Base-by-base conservation (phyloP, 192 early-diverging fungal genomes). In the Paraglomus occultum region DNA sequence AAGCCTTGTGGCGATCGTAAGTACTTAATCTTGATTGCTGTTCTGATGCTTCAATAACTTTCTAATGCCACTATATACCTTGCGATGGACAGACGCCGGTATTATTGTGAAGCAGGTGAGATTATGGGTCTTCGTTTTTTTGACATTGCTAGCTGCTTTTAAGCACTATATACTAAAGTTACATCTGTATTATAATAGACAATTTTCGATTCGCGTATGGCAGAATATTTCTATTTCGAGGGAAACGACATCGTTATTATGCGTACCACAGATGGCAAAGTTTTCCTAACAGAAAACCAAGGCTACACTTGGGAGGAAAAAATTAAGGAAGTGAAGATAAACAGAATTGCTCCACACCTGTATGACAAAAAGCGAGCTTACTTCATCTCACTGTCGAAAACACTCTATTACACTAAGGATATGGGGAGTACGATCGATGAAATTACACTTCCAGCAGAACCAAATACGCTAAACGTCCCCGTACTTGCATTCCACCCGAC, bases 401-500 rank as follows among this genome's bases (percentile, higher is more conserved):
- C 49, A 2, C 88, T 85, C 39, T 77, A 85, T 51, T 78, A 84
- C 45, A 91, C 89, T 0, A 82, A 76, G 14, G 89, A 94, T 62
- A 75, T 76, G 18, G 88, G 82, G 8, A 73, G 73, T 44, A 85
- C 83, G 15, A 83, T 86, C 65, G 80, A 84, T 11, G 17, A 64
- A 15, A 51, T 97, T 39, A 75, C 79, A 7, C 66, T 86, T 8
- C 91, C 91, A 6, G 63, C 77, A 15, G 14, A 63, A n/a, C 92
- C 92, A 6, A 89, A 90, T 15, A 70, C 73, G 14, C 67, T 92
- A 14, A 77, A 82, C n/a, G 76, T 82, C 18, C 79, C 79, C 22
- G 76, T 87, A 22, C 59, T 93, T 54, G 85, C 85, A 48, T 99
- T 97, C 83, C 95, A 99, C 69, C 91, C 93, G 12, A 82, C 88